A percentile compares a stretch with the other conserved stretches of the same genome.
These are phyloP conservation scores for Botryobasidium botryosum DNA, from an alignment of 768 basidiomycete genomes.

Conservation along the genomic window DNA sequence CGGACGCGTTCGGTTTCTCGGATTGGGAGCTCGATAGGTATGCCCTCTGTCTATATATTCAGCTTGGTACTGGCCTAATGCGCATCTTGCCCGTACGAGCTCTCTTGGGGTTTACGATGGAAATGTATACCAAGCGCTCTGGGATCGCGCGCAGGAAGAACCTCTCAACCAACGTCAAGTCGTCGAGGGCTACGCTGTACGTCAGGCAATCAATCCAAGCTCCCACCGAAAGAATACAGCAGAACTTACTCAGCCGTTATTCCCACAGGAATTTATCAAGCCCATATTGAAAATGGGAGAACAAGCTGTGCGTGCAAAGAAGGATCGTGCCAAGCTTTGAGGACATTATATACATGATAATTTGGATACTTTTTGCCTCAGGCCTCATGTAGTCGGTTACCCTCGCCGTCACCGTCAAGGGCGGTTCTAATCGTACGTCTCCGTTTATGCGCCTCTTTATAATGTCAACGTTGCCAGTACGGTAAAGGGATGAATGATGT, in stretches of 20 bases:
- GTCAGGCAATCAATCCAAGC: background rate
- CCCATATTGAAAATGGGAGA: background rate
- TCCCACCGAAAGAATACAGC: background rate
- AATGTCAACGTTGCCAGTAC: too few species aligned
- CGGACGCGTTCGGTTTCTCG: slow-evolving; percentile 55
- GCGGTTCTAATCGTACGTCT: too few species aligned
- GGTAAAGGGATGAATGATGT: too few species aligned
- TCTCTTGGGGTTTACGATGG: slow-evolving; percentile 48
- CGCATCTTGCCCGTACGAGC: slow-evolving; percentile 19
- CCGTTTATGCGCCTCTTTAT: too few species aligned
- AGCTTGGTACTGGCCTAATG: background rate
- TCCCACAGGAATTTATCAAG: background rate
- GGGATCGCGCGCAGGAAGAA: slow-evolving; percentile 28
- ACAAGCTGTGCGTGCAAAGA: background rate
- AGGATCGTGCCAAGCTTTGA: too few species aligned
- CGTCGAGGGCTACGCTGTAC: background rate
- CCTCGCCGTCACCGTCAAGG: too few species aligned
- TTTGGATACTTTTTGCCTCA: too few species aligned
- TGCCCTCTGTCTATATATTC: slow-evolving; percentile 10
- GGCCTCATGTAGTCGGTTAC: too few species aligned
- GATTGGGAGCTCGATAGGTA: slow-evolving; percentile 63
- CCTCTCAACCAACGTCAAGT: background rate
- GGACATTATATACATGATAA: too few species aligned
- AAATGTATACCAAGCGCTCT: slow-evolving; percentile 49
- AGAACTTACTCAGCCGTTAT: background rate